A percentile compares a stretch with the other conserved stretches of the same genome.
Evolutionary conservation across 1,284 basidiomycete species (phyloP).

Genomic region (Pyrrhoderma noxium): DNA sequence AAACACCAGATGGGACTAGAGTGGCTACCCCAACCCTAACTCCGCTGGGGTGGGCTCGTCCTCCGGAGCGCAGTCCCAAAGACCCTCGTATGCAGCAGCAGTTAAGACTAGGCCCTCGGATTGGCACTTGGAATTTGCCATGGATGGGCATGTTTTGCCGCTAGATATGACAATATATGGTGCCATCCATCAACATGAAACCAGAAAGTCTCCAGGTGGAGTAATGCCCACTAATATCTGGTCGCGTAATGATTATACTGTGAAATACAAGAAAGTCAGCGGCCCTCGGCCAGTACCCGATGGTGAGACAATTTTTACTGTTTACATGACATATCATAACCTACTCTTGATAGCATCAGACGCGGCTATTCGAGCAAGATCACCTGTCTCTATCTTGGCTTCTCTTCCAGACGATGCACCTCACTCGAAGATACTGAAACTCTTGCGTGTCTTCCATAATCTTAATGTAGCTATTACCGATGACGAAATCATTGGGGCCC

Average conservation of each 20-base stretch:
- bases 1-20: slow-evolving; percentile 93
- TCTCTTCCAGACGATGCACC: slow-evolving; percentile 81
- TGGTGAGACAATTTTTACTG: slow-evolving; percentile 34
- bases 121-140: slow-evolving; percentile 94
- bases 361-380: slow-evolving; percentile 35
- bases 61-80: slow-evolving; percentile 28
- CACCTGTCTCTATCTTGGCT: slow-evolving; percentile 55
- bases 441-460: slow-evolving; percentile 83
- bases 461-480: slow-evolving; percentile 64
- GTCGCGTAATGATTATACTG: slow-evolving; percentile 85
- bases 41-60: slow-evolving; percentile 35
- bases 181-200: slow-evolving; percentile 85
- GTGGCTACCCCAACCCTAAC: slow-evolving; percentile 77
- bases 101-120: slow-evolving; percentile 88
- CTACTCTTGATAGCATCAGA: slow-evolving; percentile 24
- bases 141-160: slow-evolving; percentile 79
- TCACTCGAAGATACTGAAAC: slow-evolving; percentile 85
- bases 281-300: slow-evolving; percentile 69
- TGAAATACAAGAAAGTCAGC: slow-evolving; percentile 88
- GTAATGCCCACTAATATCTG: slow-evolving; percentile 62
- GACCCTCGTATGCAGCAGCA: slow-evolving; percentile 84
- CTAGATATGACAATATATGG: slow-evolving; percentile 93
- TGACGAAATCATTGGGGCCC: slow-evolving; percentile 42
- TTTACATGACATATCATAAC: slow-evolving; percentile 2
- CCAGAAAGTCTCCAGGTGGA: slow-evolving; percentile 57